Conservation (phyloP, 1,139 yeast genomes). For the Hansenula sp. region DNA sequence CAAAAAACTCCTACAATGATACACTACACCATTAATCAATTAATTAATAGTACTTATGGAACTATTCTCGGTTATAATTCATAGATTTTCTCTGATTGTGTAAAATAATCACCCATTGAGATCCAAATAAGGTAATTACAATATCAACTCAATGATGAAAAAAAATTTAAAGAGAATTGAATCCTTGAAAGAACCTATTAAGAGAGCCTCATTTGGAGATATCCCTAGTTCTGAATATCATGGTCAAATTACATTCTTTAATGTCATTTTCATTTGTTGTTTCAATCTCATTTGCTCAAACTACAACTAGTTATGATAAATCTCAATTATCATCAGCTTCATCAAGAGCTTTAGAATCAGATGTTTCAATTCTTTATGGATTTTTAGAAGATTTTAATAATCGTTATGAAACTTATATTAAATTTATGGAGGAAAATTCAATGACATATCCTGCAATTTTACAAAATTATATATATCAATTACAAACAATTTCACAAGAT, state of each 20-base stretch:
- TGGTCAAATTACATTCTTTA: not conserved
- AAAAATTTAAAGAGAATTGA: not conserved
- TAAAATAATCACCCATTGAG: not conserved
- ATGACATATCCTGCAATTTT: conserved; percentile 29
- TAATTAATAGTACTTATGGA: no score
- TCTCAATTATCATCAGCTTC: conserved; percentile 15
- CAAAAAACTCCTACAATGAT: no score
- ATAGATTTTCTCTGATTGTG: not conserved
- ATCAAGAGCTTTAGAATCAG: conserved; percentile 17
- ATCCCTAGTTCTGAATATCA: no score
- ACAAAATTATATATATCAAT: conserved; percentile 27
- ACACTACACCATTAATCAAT: no score
- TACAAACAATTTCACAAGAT: conserved; percentile 21
- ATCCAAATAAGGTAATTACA: not conserved
- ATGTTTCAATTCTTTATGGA: conserved; percentile 17
- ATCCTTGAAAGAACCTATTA: not conserved
- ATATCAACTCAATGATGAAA: not conserved
- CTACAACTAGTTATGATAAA: conserved; percentile 10
- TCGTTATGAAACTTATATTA: conserved; percentile 22
- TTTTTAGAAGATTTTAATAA: conserved; percentile 27
- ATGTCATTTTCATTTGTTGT: not conserved
- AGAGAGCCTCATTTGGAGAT: no score
- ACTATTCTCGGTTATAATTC: no score
- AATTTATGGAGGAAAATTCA: conserved; percentile 25
- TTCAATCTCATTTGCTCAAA: conserved; percentile 1